These are phyloP conservation scores for Penicillium odoratum DNA, from an alignment of 495 filamentous ascomycete species.

Conservation along the genomic window DNA sequence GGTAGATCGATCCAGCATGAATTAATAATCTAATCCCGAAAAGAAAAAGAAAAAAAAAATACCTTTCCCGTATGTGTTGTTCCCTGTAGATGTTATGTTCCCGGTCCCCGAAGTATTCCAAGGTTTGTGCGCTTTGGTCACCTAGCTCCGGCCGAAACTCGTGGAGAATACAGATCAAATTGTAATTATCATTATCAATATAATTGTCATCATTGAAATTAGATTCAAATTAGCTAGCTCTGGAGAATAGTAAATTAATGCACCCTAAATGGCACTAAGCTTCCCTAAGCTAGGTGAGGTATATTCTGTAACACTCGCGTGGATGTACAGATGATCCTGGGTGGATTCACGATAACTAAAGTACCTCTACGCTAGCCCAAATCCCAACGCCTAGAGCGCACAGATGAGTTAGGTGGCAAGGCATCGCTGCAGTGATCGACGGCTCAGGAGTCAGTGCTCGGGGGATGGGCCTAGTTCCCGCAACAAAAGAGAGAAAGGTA, in stretches of 20 bases:
- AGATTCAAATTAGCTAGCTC: not conserved
- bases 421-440: constrained; percentile 31
- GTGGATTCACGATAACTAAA: constrained; percentile 1
- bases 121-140: constrained; percentile 23
- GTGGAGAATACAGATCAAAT: constrained; percentile 11
- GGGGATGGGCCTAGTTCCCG: constrained; percentile 19
- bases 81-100: not conserved
- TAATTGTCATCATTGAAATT: not conserved
- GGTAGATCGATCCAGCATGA: not conserved
- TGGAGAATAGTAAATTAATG: too few species aligned
- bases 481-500: constrained; percentile 6
- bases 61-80: not conserved
- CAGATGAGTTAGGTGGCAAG: constrained; percentile 21
- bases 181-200: not conserved
- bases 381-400: constrained; percentile 22
- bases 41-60: not conserved
- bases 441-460: constrained; percentile 21
- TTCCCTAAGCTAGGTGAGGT: not conserved
- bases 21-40: not conserved
- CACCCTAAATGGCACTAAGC: not conserved
- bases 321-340: constrained; percentile 1
- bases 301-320: constrained; percentile 8
- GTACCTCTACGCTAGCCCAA: constrained; percentile 14
- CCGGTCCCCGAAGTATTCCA: not conserved
- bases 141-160: constrained; percentile 12